Conservation (phyloP, 805 yeast species). For the Saturnispora diversa region DNA sequence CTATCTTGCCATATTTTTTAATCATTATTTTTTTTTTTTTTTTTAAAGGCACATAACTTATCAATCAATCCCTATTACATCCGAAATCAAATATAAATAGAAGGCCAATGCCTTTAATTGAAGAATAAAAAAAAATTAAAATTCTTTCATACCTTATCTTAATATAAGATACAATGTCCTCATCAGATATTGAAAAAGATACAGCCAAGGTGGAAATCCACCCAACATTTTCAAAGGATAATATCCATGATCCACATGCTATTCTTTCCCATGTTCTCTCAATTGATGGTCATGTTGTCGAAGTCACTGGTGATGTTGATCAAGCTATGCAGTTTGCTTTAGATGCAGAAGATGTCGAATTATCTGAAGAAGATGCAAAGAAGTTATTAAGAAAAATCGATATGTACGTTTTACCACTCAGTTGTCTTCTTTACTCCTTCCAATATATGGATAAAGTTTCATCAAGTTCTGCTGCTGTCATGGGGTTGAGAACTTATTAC, state of each 20-base stretch:
- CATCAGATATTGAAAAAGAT: constrained; percentile 9
- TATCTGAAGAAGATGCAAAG: constrained; percentile 6
- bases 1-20: no score
- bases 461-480: constrained; percentile 38
- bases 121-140: no score
- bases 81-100: not conserved
- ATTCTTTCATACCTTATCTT: no score
- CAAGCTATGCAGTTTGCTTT: constrained; percentile 11
- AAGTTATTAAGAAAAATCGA: constrained; percentile 28
- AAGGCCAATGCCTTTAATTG: not conserved
- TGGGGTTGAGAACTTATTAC: constrained; percentile 36
- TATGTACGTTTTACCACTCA: constrained; percentile 27
- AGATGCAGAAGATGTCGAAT: constrained; percentile 9
- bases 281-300: constrained; percentile 1
- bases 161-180: constrained; percentile 34
- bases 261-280: constrained; percentile 6
- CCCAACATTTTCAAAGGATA: constrained; percentile 7
- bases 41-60: no score
- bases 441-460: constrained; percentile 36
- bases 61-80: no score
- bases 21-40: no score
- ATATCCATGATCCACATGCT: constrained; percentile 2
- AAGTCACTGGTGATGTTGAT: constrained; percentile 13
- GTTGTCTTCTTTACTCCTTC: constrained; percentile 25
- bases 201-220: constrained; percentile 5